Evolutionary conservation across 306 rosid species (phyloP).

Genomic region (Inga leiocalycina): DNA sequence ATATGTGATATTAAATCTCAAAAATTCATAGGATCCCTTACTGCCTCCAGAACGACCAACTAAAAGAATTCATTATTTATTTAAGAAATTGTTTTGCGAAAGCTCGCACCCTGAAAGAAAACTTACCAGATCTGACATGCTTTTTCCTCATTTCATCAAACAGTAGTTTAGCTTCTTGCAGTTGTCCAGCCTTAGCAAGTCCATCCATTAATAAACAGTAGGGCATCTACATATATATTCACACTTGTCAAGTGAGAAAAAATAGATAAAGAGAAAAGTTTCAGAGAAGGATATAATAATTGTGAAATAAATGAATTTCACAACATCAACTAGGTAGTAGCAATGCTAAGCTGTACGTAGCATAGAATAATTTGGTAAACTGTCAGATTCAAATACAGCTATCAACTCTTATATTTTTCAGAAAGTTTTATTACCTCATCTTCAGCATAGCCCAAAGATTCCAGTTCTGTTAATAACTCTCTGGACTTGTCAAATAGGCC

Average conservation of each 20-base stretch:
- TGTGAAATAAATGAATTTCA: background rate
- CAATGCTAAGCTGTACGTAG: slow-evolving; percentile 4
- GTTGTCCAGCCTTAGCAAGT: slow-evolving; percentile 71
- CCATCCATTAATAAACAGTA: slow-evolving; percentile 86
- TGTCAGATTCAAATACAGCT: slow-evolving; percentile 23
- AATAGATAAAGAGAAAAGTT: background rate
- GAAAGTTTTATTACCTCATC: slow-evolving; percentile 66
- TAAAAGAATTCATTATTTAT: background rate
- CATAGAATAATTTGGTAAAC: slow-evolving; percentile 10
- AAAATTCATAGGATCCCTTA: slow-evolving; percentile 15
- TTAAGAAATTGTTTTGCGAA: slow-evolving; percentile 26
- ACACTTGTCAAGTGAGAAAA: slow-evolving; percentile 17
- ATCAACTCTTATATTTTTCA: slow-evolving; percentile 11
- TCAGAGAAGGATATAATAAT: slow-evolving; percentile 10
- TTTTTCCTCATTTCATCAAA: slow-evolving; percentile 72
- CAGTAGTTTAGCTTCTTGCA: slow-evolving; percentile 72
- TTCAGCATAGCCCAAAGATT: slow-evolving; percentile 77
- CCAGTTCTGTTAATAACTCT: slow-evolving; percentile 67
- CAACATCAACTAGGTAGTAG: slow-evolving; percentile 17
- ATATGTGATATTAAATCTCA: background rate
- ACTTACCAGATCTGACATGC: slow-evolving; percentile 65
- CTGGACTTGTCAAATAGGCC: slow-evolving; percentile 87
- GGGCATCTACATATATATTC: slow-evolving; percentile 67
- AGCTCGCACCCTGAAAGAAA: slow-evolving; percentile 32
- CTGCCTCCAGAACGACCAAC: slow-evolving; percentile 18